These are phyloP conservation scores for Acrodontium crateriforme DNA, from an alignment of 2,329 filamentous ascomycete species.

Conservation along the genomic window DNA sequence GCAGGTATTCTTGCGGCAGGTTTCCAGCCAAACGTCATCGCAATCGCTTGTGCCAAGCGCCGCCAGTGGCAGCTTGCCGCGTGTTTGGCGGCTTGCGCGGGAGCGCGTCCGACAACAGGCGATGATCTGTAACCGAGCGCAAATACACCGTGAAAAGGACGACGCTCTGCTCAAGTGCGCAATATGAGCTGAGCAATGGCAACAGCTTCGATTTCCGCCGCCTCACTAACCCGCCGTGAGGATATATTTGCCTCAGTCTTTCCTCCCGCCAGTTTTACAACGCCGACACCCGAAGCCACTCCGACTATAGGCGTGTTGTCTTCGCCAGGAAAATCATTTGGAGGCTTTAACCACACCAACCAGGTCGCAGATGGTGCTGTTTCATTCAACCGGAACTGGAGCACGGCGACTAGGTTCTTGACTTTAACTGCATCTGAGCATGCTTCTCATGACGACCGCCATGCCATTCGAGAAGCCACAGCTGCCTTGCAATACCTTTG, in stretches of 20 bases:
- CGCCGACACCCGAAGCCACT: slow-evolving; percentile 31
- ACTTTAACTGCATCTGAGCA: slow-evolving; percentile 4
- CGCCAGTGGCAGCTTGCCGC: no score
- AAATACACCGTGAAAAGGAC: no score
- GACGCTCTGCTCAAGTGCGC: no score
- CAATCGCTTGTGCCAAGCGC: no score
- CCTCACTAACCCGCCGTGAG: slow-evolving; percentile 3
- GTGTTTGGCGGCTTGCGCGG: no score
- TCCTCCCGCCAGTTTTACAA: slow-evolving; percentile 28
- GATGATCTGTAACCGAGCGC: no score
- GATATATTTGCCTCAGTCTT: slow-evolving; percentile 32
- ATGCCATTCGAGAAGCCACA: slow-evolving; percentile 6
- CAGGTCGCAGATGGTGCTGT: slow-evolving; percentile 23
- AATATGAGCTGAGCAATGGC: no score
- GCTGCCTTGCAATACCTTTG: slow-evolving; percentile 8
- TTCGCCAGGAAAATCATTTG: slow-evolving; percentile 27
- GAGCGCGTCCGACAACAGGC: no score
- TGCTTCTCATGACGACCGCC: slow-evolving; percentile 1
- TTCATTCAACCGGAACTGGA: slow-evolving; percentile 30
- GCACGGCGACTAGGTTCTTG: slow-evolving; percentile 31
- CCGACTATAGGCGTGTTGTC: slow-evolving; percentile 27
- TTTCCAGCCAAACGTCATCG: no score
- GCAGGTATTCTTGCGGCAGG: no score
- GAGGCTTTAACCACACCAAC: slow-evolving; percentile 24
- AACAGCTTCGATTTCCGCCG: neutral